Base-by-base conservation (phyloP, 2,329 filamentous ascomycete species). In the Ophiostoma australiae region DNA sequence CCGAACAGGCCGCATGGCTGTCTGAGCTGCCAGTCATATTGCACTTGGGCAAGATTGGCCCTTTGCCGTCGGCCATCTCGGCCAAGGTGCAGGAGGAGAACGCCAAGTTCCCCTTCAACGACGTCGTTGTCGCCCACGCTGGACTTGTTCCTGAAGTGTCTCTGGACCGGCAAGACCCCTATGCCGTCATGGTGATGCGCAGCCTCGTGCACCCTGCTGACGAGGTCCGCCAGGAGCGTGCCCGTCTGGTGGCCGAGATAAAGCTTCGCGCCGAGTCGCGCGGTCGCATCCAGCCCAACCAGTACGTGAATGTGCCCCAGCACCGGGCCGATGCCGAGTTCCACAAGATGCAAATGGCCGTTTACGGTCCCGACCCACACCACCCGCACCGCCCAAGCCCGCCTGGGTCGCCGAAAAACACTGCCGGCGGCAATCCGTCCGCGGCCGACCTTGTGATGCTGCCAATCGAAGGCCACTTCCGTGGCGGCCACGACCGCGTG, bases 141-240 rank as follows among this genome's bases (percentile, higher is more conserved):
- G 95, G 95, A 0, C 84, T 98, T 1, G 89, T 95, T 0, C 92
- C 94, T 0, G 90, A 89, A 5, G 81, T 97, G 0, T 79, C 86
- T 0, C 83, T 97, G 17, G 83, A 89, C 66, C 82, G 85, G 69
- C 94, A 90, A 75, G 85, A 97, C 78, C 90, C 93, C 0, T 89
- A 87, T 79, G 89, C 90, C 69, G 91, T 91, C 58, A 97, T 97
- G 93, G 95, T 93, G 77, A 96, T 99, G 92, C 89, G 93, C 71
- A 91, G 89, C 7, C 86, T 97, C 70, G 84, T 91, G 75, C 84
- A 83, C 74, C 89, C 23, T 63, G 80, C 84, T 13, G 89, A 87
- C 13, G 84, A 87, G 72, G 80, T 87, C 15, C 89, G 75, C 33
- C 71, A 74, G 10, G 71, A 74, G 35, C 73, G 72, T 11, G 73